Evolutionary conservation across 202 grass and related monocot genomes (phyloP), one percentile per base, ranked within the genome.

Genomic region (Miscanthus sacchariflorus): DNA sequence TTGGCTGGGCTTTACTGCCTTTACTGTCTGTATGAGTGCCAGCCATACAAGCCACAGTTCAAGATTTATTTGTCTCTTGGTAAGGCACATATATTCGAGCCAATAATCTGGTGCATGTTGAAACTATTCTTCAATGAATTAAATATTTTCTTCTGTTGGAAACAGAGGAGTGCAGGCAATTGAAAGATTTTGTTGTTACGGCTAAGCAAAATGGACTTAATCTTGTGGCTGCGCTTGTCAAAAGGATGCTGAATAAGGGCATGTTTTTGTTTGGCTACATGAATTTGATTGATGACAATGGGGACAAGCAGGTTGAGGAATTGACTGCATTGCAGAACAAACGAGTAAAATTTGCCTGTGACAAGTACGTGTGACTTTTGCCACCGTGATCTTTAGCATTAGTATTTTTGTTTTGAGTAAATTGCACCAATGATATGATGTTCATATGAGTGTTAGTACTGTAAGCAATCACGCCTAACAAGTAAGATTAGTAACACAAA

Each of bases 1-100:
- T 89, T 96, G 64, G 89, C 94, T 90, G 96, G 89, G 13, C 86
- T 99, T 35, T 99, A 99, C 86, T 96, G 92, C 78, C 94, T 99
- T 64, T 96, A 99, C 52, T 99, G 92, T 88, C 91, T 99, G 44
- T 91, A 99, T 61, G 91, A 96, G 82, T 92, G 83, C 59, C 94
- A 99, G 89, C 96, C 96, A 25, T 99, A 93, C 86, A 88, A 90
- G 58, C 91, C 94, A 64, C 38, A 69, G 72, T 96, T 93, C 79
- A 96, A 95, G 81, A 99, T 99, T 84, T 99, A 99, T 85, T 40
- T 96, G 14, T 93, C 91, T 69, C 56, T 92, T 42, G 90, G 87
- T 92, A 83, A 92, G 58, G 24, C 49, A 27, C n/a, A 13, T 67
- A 66, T 38, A 43, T 85, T 77, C 24, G 11, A 21, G 30, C 49